phyloP scores from a whole-genome alignment of 768 basidiomycete genomes.

The Boletus patriciae region DNA sequence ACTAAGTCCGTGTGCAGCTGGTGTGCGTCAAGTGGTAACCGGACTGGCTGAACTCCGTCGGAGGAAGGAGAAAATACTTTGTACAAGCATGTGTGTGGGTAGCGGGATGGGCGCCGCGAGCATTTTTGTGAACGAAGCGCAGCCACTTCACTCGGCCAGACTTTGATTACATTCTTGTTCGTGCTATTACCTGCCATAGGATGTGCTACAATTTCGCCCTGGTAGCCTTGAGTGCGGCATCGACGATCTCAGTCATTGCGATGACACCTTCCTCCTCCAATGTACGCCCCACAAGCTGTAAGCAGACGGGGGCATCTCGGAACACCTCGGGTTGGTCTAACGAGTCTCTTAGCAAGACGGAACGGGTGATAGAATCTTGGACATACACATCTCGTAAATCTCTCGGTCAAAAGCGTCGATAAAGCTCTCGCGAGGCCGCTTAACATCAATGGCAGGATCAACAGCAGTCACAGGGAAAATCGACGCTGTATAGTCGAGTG shows the following conservation, averaged over 20 bases:
- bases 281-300: slow-evolving; percentile 69
- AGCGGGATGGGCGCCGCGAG: slow-evolving; percentile 89
- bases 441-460: slow-evolving; percentile 52
- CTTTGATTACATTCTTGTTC: slow-evolving; percentile 18
- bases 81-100: slow-evolving; percentile 81
- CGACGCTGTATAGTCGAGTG: slow-evolving; percentile 62
- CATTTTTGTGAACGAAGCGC: slow-evolving; percentile 72
- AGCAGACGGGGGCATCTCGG: slow-evolving; percentile 55
- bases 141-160: slow-evolving; percentile 19
- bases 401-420: slow-evolving; percentile 46
- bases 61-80: slow-evolving; percentile 64
- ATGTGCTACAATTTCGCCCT: neutral
- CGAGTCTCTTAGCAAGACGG: neutral
- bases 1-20: slow-evolving; percentile 49
- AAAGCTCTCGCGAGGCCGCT: slow-evolving; percentile 47
- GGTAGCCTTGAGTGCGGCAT: slow-evolving; percentile 44
- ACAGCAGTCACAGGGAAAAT: slow-evolving; percentile 66
- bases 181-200: neutral
- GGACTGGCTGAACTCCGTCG: slow-evolving; percentile 81
- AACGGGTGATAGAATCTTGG: neutral
- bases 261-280: slow-evolving; percentile 77
- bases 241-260: slow-evolving; percentile 66
- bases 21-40: slow-evolving; percentile 83
- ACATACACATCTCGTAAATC: slow-evolving; percentile 56
- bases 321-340: slow-evolving; percentile 59